A percentile compares a stretch with the other conserved stretches of the same genome.
Conservation (phyloP, 1,139 yeast genomes). For the Hemisphaericaspora lyxosophila region DNA sequence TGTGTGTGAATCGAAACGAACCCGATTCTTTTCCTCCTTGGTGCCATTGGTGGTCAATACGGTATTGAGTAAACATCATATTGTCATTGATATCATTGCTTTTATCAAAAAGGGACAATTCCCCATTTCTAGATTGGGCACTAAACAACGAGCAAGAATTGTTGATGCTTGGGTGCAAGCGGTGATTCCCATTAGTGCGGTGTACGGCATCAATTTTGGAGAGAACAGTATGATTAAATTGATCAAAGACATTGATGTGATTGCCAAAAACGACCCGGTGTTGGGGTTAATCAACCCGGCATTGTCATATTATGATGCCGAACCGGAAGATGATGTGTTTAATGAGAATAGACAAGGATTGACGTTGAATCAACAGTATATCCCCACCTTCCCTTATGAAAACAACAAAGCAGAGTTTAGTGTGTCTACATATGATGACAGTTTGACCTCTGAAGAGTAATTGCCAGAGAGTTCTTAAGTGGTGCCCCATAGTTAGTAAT, state of each 20-base stretch:
- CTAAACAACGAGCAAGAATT: slow-evolving; percentile 72
- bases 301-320: slow-evolving; percentile 39
- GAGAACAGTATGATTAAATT: slow-evolving; percentile 60
- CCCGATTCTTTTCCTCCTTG: slow-evolving; percentile 62
- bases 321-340: slow-evolving; percentile 29
- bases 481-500: no score
- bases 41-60: slow-evolving; percentile 83
- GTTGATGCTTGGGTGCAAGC: slow-evolving; percentile 58
- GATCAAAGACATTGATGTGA: slow-evolving; percentile 50
- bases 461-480: neutral
- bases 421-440: slow-evolving; percentile 10
- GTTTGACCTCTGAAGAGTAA: slow-evolving; percentile 8
- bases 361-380: slow-evolving; percentile 21
- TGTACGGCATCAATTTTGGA: slow-evolving; percentile 61
- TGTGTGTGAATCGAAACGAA: slow-evolving; percentile 63
- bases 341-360: slow-evolving; percentile 31
- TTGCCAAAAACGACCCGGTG: slow-evolving; percentile 41
- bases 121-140: slow-evolving; percentile 70
- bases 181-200: slow-evolving; percentile 43
- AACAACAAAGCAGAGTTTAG: slow-evolving; percentile 10
- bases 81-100: slow-evolving; percentile 82
- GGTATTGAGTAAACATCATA: slow-evolving; percentile 76
- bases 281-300: slow-evolving; percentile 49
- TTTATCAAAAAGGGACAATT: slow-evolving; percentile 67
- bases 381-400: neutral